Conservation (phyloP, 2,329 filamentous ascomycete genomes). For the Falciphora oryzae region DNA sequence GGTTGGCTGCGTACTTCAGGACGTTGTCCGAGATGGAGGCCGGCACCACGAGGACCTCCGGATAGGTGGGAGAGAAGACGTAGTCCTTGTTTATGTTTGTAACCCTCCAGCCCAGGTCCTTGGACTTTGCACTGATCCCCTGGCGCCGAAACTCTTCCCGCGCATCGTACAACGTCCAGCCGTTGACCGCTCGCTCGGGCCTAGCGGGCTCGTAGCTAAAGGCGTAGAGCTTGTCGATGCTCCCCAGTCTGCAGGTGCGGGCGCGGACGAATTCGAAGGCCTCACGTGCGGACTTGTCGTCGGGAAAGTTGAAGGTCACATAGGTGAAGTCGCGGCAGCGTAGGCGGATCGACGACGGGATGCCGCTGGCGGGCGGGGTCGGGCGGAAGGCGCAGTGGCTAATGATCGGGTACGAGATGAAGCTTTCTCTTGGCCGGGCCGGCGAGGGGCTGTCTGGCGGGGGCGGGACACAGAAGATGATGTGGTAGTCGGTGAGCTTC, state of each 20-base stretch:
- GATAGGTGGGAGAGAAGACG: conserved; percentile 87
- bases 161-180: conserved; percentile 82
- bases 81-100: conserved; percentile 88
- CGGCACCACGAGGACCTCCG: conserved; percentile 76
- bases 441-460: conserved; percentile 23
- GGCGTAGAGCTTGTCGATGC: conserved; percentile 84
- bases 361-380: conserved; percentile 60
- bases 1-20: conserved; percentile 84
- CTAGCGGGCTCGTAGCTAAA: conserved; percentile 76
- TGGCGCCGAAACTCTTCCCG: conserved; percentile 80
- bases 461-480: conserved; percentile 43
- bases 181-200: conserved; percentile 67
- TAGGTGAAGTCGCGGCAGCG: conserved; percentile 92
- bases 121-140: conserved; percentile 77
- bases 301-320: conserved; percentile 80
- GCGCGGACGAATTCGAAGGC: conserved; percentile 81
- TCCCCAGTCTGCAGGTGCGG: conserved; percentile 74
- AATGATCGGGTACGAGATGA: conserved; percentile 94
- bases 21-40: conserved; percentile 93
- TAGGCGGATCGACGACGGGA: conserved; percentile 77
- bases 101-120: conserved; percentile 79
- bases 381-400: conserved; percentile 72
- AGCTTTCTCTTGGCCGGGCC: conserved; percentile 52
- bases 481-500: conserved; percentile 58
- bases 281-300: conserved; percentile 69